phyloP scores from a whole-genome alignment of 108 stramenopile species.

The Parmales sp. region DNA sequence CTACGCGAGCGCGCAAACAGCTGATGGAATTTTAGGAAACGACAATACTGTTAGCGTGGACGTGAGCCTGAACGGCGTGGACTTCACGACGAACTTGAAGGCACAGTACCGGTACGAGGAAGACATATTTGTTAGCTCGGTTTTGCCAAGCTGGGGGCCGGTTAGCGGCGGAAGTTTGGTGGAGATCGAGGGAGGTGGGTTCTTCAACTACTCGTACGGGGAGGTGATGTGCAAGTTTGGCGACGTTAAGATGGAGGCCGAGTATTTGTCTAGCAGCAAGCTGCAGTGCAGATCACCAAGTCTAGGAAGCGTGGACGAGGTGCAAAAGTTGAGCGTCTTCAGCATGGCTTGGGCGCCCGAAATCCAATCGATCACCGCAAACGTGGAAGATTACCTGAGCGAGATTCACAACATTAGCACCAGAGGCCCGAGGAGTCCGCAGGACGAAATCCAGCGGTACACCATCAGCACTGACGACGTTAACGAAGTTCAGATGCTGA shows the following conservation, averaged over 20 bases:
- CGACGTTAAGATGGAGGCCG: slow-evolving; percentile 20
- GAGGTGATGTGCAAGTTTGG: slow-evolving; percentile 35
- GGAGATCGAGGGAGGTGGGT: slow-evolving; percentile 23
- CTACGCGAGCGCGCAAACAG: neutral
- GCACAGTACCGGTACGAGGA: no score
- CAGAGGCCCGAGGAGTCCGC: neutral
- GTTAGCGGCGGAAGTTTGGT: slow-evolving; percentile 25
- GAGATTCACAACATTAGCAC: slow-evolving; percentile 24
- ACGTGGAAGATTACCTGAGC: slow-evolving; percentile 19
- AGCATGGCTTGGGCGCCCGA: slow-evolving; percentile 29
- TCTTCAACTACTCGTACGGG: slow-evolving; percentile 11
- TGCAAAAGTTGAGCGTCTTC: slow-evolving; percentile 30
- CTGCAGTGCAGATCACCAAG: slow-evolving; percentile 23
- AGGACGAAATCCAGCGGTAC: neutral
- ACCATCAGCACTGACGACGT: neutral
- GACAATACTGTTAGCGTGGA: slow-evolving; percentile 26
- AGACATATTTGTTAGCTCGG: slow-evolving; percentile 4
- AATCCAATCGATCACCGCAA: slow-evolving; percentile 32
- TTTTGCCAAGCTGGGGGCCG: slow-evolving; percentile 26
- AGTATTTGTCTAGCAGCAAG: slow-evolving; percentile 13
- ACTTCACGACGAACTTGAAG: slow-evolving; percentile 17
- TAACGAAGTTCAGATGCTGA: neutral
- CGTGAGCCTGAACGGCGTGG: slow-evolving; percentile 18
- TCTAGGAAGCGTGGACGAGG: slow-evolving; percentile 28
- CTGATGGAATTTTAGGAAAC: no score